These are phyloP conservation scores for Saccharomyces paradoxus DNA, from an alignment of 805 yeast species.

Conservation along the genomic window DNA sequence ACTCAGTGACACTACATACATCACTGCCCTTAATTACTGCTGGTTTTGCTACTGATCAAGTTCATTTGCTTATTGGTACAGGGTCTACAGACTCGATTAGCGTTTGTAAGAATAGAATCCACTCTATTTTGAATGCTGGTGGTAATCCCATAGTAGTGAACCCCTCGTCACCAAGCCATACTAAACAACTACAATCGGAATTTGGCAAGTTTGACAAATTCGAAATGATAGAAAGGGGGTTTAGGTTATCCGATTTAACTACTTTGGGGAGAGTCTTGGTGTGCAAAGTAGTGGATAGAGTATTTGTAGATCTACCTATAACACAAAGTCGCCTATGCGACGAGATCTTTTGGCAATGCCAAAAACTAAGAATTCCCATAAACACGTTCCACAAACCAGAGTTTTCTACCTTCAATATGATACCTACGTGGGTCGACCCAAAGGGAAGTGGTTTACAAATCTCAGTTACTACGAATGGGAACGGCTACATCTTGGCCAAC, in stretches of 20 bases:
- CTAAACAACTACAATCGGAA: conserved; percentile 16
- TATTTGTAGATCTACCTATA: conserved; percentile 50
- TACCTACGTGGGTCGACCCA: conserved; percentile 65
- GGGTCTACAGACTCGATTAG: conserved; percentile 13
- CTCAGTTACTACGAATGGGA: conserved; percentile 79
- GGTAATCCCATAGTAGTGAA: conserved; percentile 46
- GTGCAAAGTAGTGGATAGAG: conserved; percentile 61
- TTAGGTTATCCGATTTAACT: conserved; percentile 39
- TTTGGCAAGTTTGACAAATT: conserved; percentile 25
- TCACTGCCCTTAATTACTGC: conserved; percentile 35
- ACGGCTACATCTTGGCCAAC: conserved; percentile 81
- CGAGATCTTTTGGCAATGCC: conserved; percentile 45
- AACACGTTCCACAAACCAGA: conserved; percentile 70
- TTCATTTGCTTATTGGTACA: conserved; percentile 50
- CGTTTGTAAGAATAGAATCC: conserved; percentile 34
- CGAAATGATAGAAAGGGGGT: conserved; percentile 27
- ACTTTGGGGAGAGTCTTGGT: conserved; percentile 56
- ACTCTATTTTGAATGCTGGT: conserved; percentile 42
- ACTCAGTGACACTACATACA: not conserved
- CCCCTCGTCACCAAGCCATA: conserved; percentile 21
- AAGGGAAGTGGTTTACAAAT: conserved; percentile 52
- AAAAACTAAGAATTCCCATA: conserved; percentile 63
- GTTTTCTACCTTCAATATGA: conserved; percentile 63
- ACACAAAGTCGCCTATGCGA: conserved; percentile 28
- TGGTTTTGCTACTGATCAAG: conserved; percentile 40